Percentiles rank a stretch among this genome's conserved stretches.
These are phyloP conservation scores for Calcarisporium arbuscula DNA, from an alignment of 2,329 filamentous ascomycete genomes.

Conservation along the genomic window DNA sequence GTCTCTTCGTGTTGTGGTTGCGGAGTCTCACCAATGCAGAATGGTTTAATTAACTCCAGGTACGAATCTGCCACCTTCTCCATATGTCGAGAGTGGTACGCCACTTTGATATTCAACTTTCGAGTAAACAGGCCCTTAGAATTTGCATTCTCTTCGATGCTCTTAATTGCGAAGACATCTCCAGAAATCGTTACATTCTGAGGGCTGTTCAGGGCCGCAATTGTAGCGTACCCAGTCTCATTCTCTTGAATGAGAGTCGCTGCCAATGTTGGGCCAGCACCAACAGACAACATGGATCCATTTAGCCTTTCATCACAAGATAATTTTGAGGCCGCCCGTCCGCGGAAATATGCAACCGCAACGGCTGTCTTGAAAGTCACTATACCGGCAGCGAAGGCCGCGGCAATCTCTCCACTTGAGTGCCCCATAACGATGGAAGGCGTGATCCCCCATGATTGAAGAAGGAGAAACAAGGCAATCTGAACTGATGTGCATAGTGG, in stretches of 20 bases:
- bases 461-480: constrained; percentile 31
- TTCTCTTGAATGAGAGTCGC: too few relatives aligned
- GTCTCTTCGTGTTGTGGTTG: constrained; percentile 9
- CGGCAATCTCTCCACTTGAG: constrained; percentile 33
- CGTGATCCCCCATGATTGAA: constrained; percentile 21
- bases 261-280: too few relatives aligned
- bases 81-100: constrained; percentile 18
- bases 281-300: too few relatives aligned
- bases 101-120: constrained; percentile 14
- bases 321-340: too few relatives aligned
- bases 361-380: too few relatives aligned
- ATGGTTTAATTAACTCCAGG: constrained; percentile 21
- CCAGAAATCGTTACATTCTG: constrained; percentile 22
- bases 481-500: constrained; percentile 30
- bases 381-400: too few relatives aligned
- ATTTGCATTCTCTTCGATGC: constrained; percentile 13
- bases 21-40: constrained; percentile 14
- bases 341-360: too few relatives aligned
- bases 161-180: constrained; percentile 15
- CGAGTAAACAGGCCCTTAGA: constrained; percentile 17
- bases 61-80: constrained; percentile 31
- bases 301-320: too few relatives aligned
- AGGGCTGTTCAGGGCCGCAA: constrained; percentile 25
- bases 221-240: constrained; percentile 6
- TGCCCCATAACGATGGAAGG: constrained; percentile 30